Evolutionary conservation across 139 green algal genomes (phyloP), one percentile per base, ranked within the genome.

Genomic region (Mychonastes homosphaera): DNA sequence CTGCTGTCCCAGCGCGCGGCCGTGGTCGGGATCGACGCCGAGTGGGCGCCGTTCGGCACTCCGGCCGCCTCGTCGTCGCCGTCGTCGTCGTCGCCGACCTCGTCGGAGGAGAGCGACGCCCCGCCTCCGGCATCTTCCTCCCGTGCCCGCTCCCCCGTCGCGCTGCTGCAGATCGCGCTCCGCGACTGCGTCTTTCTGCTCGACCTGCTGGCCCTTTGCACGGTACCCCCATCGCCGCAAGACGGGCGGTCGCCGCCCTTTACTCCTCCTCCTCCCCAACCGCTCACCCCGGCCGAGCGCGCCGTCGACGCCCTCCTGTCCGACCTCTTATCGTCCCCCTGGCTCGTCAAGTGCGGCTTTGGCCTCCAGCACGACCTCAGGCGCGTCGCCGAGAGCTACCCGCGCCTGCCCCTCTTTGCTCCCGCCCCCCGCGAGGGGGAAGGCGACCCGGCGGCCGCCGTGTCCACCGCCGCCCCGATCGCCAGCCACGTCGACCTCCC

Each of bases 341-440:
- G 13, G 3, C 8, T 69, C 1, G 38, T 66, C 34, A 63, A 63
- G 28, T 12, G 65, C 13, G 67, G 67, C 13, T 74, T 74, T 46
- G 41, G 56, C 24, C 43, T 74, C 33, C 15, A 3, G 6, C 21
- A 19, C 19, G 67, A 74, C 56, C 40, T 74, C 21, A 30, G 38
- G 10, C 45, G 67, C 6, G 24, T 74, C 16, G 18, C 12, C 5
- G 40, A 61, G 19, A 56, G 39, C 21, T 67, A 67, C 32, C 61
- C 61, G 3, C 8, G 23, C 32, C 28, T n/a, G 4, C 30, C n/a
- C 21, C 30, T 33, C 40, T 24, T 33, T 10, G 13, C 18, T 13
- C 27, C 46, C 21, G 33, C 9, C 46, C 24, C 6, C 39, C 36
- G 27, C 4, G 9, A 7, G 3, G 1, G 1, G 8, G 6, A 30